Evolutionary conservation across 176 grass and related monocot genomes (phyloP).

Genomic region (Cenchrus purpureus): DNA sequence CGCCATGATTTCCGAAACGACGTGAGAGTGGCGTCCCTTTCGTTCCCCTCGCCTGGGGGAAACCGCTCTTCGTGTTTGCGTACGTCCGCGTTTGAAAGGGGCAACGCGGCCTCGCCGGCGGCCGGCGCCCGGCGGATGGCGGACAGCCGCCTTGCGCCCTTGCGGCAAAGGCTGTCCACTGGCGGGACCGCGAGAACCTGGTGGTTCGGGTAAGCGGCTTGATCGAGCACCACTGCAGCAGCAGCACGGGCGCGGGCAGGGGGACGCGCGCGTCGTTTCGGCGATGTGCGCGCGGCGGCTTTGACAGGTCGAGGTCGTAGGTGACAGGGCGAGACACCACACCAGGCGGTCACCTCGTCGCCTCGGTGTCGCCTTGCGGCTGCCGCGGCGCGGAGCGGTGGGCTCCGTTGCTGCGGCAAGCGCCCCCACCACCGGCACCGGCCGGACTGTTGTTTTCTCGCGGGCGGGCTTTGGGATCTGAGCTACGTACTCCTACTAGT

Average conservation of each 20-base stretch:
- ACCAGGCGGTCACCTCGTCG: conserved; percentile 12
- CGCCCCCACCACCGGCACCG: neutral
- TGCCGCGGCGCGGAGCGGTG: neutral
- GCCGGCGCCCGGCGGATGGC: too few relatives aligned
- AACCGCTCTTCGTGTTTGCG: neutral
- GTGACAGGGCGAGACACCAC: neutral
- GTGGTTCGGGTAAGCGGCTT: too few relatives aligned
- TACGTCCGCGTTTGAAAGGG: conserved; percentile 20
- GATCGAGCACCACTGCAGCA: neutral
- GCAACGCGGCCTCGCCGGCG: too few relatives aligned
- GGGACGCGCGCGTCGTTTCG: conserved; percentile 1
- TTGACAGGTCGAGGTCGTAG: conserved; percentile 13
- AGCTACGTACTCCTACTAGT: neutral
- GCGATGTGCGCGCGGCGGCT: conserved; percentile 17
- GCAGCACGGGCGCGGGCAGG: conserved; percentile 1
- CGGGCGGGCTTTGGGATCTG: neutral
- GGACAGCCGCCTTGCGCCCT: too few relatives aligned
- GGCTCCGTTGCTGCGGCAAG: neutral
- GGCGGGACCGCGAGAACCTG: too few relatives aligned
- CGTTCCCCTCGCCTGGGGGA: neutral
- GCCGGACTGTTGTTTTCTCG: too few relatives aligned
- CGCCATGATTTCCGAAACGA: conserved; percentile 29
- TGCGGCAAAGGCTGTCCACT: too few relatives aligned
- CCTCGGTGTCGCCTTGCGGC: neutral
- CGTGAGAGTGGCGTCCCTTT: conserved; percentile 37